Conservation (phyloP, 2,329 filamentous ascomycete species). For the Metarhizium robertsii region DNA sequence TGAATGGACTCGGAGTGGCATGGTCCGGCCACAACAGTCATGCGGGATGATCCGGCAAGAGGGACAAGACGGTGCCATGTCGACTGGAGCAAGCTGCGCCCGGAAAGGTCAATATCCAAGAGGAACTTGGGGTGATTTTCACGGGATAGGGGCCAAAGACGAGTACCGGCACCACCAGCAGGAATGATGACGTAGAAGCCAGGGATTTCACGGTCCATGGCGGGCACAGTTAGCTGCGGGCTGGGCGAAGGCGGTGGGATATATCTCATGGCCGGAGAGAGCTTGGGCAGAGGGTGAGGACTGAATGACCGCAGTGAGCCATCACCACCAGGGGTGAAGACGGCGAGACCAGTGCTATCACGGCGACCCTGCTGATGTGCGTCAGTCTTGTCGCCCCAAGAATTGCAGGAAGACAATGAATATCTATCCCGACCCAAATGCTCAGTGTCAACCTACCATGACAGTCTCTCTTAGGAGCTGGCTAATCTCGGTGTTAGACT, state of each 20-base stretch:
- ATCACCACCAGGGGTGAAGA: constrained; percentile 4
- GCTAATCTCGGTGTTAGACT: constrained; percentile 14
- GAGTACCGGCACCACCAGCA: constrained; percentile 17
- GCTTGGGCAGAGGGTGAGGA: constrained; percentile 6
- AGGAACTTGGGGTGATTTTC: constrained; percentile 19
- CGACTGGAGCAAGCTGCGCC: constrained; percentile 16
- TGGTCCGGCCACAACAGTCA: constrained; percentile 17
- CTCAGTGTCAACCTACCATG: constrained; percentile 7
- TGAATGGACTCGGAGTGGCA: constrained; percentile 15
- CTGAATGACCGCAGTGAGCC: constrained; percentile 8
- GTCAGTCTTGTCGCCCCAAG: neutral
- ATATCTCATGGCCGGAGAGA: constrained; percentile 8
- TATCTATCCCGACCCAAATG: too few relatives aligned
- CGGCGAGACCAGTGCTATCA: constrained; percentile 4
- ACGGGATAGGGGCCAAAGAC: constrained; percentile 17
- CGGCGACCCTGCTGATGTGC: constrained; percentile 2
- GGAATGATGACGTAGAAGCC: constrained; percentile 18
- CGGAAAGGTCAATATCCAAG: constrained; percentile 16
- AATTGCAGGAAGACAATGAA: neutral
- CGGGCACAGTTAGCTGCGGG: constrained; percentile 7
- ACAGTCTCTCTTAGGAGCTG: constrained; percentile 13
- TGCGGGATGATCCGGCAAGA: constrained; percentile 14
- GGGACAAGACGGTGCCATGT: constrained; percentile 17
- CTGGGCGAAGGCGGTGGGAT: constrained; percentile 7
- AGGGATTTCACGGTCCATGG: constrained; percentile 13